A percentile compares a stretch with the other conserved stretches of the same genome.
phyloP scores from a whole-genome alignment of 306 rosid species.

The Quercus berberidifolia region DNA sequence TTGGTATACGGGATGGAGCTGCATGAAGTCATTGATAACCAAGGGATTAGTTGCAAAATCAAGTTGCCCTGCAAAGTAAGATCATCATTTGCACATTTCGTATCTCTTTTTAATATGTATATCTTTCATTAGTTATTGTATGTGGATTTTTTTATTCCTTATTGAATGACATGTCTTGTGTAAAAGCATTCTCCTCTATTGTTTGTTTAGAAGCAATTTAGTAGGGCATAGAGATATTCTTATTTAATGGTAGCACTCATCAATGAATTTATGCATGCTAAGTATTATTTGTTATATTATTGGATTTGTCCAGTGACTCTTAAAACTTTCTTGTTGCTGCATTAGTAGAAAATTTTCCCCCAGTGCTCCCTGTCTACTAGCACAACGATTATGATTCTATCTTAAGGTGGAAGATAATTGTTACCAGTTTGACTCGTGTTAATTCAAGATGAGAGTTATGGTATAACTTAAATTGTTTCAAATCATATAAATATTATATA shows the following conservation, averaged over 20 bases:
- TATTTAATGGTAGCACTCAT: not conserved
- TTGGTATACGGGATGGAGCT: slow-evolving; percentile 94
- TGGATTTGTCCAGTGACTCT: too few species aligned
- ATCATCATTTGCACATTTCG: slow-evolving; percentile 3
- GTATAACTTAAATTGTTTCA: not conserved
- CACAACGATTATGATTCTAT: too few species aligned
- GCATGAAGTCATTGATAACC: slow-evolving; percentile 75
- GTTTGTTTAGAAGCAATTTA: not conserved
- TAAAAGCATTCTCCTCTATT: not conserved
- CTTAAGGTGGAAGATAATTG: too few species aligned
- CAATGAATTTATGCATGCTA: not conserved
- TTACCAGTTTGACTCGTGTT: too few species aligned
- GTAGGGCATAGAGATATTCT: not conserved
- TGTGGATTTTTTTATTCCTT: slow-evolving; percentile 2
- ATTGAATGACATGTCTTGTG: slow-evolving; percentile 5
- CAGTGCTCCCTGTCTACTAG: too few species aligned
- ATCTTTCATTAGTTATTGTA: slow-evolving; percentile 9
- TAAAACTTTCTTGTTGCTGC: too few species aligned
- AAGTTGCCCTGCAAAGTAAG: slow-evolving; percentile 91
- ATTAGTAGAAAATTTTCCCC: too few species aligned
- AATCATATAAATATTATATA: too few species aligned
- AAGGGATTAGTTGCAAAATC: slow-evolving; percentile 85
- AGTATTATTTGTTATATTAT: not conserved
- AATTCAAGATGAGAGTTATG: not conserved
- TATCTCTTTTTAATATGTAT: not conserved